Evolutionary conservation across 2,329 filamentous ascomycete species (phyloP).

Genomic region (Chaetomium strumarium): DNA sequence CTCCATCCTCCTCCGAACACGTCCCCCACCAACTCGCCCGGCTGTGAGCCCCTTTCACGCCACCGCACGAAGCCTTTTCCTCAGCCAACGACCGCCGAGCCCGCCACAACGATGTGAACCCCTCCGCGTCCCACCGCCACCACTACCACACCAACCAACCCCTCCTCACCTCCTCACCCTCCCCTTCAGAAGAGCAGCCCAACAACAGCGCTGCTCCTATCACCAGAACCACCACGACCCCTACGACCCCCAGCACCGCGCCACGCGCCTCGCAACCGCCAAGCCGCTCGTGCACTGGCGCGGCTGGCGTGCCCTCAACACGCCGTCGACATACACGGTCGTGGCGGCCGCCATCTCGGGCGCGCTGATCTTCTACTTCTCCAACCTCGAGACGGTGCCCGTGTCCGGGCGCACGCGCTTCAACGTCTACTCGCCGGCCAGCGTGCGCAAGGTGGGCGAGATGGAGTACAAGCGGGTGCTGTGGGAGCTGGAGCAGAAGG

Average conservation of each 20-base stretch:
- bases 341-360: constrained; percentile 37
- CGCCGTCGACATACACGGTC: constrained; percentile 35
- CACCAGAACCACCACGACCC: constrained; percentile 5
- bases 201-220: neutral
- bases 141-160: neutral
- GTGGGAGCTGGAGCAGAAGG: constrained; percentile 45
- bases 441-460: constrained; percentile 48
- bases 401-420: constrained; percentile 67
- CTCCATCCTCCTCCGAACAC: neutral
- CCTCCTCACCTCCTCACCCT: neutral
- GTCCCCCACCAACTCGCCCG: neutral
- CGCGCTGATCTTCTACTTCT: constrained; percentile 55
- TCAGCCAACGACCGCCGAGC: neutral
- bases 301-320: constrained; percentile 28
- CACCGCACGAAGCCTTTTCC: neutral
- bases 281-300: constrained; percentile 35
- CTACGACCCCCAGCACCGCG: constrained; percentile 1
- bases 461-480: constrained; percentile 53
- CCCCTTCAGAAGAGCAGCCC: neutral
- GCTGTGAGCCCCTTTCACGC: neutral
- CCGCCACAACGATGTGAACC: neutral
- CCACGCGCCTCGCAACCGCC: constrained; percentile 25
- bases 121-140: neutral
- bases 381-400: constrained; percentile 66
- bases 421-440: constrained; percentile 56